These are phyloP conservation scores for Cystobasidium pallidum DNA, from an alignment of 1,284 basidiomycete genomes.

Conservation along the genomic window DNA sequence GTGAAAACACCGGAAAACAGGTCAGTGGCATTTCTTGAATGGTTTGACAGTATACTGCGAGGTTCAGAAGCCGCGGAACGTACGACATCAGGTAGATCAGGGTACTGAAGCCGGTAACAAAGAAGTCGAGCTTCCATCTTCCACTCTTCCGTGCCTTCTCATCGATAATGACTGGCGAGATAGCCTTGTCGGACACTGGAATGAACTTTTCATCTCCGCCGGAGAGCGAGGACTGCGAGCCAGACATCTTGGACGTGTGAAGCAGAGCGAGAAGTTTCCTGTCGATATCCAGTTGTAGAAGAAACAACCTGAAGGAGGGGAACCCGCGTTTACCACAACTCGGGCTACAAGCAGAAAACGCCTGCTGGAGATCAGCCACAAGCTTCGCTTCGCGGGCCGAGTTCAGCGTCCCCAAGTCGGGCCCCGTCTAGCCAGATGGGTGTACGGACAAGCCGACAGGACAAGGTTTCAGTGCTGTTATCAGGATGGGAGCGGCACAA, in stretches of 20 bases:
- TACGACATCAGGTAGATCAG: constrained; percentile 35
- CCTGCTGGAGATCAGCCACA: not conserved
- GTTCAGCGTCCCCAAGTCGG: not conserved
- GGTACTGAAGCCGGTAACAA: constrained; percentile 26
- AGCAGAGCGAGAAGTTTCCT: not conserved
- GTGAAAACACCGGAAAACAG: not conserved
- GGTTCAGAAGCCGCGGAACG: not conserved
- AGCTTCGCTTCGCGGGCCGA: not conserved
- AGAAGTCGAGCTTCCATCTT: constrained; percentile 22
- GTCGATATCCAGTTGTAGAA: not conserved
- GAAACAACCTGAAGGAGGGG: constrained; percentile 15
- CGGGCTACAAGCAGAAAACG: not conserved
- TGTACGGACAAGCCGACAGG: constrained; percentile 1
- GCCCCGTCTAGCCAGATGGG: not conserved
- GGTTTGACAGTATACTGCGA: not conserved
- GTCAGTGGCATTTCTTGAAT: not conserved
- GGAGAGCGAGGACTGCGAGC: not conserved
- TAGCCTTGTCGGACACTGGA: constrained; percentile 1
- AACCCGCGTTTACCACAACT: constrained; percentile 9
- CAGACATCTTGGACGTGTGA: constrained; percentile 4
- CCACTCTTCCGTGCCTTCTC: constrained; percentile 10
- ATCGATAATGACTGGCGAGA: constrained; percentile 11
- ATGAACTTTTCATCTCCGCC: constrained; percentile 21
- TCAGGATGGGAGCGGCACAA: not conserved
- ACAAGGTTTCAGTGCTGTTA: constrained; percentile 5